These are phyloP conservation scores for Aspergillus transmontanensis DNA, from an alignment of 2,329 filamentous ascomycete genomes.

Conservation along the genomic window DNA sequence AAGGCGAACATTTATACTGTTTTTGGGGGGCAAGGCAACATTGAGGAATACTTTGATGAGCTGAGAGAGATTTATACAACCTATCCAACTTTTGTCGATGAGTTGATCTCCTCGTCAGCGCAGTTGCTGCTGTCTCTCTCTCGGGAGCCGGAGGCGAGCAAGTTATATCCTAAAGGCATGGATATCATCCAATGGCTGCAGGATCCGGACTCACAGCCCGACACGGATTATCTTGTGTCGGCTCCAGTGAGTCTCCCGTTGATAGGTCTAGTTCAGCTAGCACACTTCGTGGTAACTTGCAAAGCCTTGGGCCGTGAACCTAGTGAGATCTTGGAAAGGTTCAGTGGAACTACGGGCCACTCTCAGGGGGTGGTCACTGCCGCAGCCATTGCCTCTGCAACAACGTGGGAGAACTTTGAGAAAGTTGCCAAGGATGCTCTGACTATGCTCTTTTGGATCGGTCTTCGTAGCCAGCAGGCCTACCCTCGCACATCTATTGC, in stretches of 20 bases:
- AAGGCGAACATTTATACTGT: conserved; percentile 88
- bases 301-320: conserved; percentile 87
- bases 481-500: conserved; percentile 94
- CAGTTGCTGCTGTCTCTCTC: conserved; percentile 85
- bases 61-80: conserved; percentile 87
- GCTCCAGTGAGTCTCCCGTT: conserved; percentile 94
- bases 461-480: conserved; percentile 92
- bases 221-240: conserved; percentile 91
- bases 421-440: conserved; percentile 77
- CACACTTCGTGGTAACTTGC: conserved; percentile 93
- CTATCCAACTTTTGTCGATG: conserved; percentile 87
- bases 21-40: conserved; percentile 96
- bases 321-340: conserved; percentile 79
- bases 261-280: conserved; percentile 93
- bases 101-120: conserved; percentile 78
- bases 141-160: conserved; percentile 81
- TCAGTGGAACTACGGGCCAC: conserved; percentile 90
- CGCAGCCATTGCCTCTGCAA: conserved; percentile 84
- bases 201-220: conserved; percentile 84
- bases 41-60: conserved; percentile 99
- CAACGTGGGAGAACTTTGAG: conserved; percentile 90
- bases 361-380: conserved; percentile 96
- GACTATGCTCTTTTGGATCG: conserved; percentile 97
- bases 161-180: conserved; percentile 95
- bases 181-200: conserved; percentile 94